Base-by-base conservation (phyloP, 2,329 filamentous ascomycete genomes). In the Trichoderma oligosporum region DNA sequence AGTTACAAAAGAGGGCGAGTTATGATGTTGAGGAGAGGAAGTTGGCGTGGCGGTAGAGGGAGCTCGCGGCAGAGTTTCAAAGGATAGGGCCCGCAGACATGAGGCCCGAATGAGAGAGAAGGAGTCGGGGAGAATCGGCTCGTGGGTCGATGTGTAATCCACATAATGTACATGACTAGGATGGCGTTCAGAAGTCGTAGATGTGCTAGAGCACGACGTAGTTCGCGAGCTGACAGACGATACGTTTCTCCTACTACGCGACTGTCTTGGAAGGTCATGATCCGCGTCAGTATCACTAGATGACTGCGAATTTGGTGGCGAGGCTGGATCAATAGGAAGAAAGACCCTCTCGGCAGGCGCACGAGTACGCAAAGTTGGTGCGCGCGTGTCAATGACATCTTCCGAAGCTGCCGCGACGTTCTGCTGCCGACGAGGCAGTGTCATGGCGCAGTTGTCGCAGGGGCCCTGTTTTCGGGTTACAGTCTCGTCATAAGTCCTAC, bases 401-500 rank as follows among this genome's bases (percentile, higher is more conserved):
- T 70, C 66, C 22, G 61, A 60, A 16, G 60, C 62, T 5, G 63
- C 65, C 4, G 64, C 61, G 16, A 62, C 64, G 11, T 63, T 64
- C n/a, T 68, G 61, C 45, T 72, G 71, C 29, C 68, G 65, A 14
- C 64, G 66, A 0, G 85, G 85, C 7, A 88, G 71, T 0, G 84
- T 87, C 65, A 88, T 78, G 58, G 84, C 84, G 67, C 85, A 88
- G 69, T 87, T 88, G 61, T 86, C 82, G 67, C 85, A 88, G 20
- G 84, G 84, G 7, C 79, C 82, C 52, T 84, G 82, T 58, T 81
- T 80, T 68, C 80, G 82, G 41, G 81, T 85, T 24, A 84, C 83
- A n/a, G 80, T 81, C 60, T 86, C 83, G 63, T 86, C 83, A 62
- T 86, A 86, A 0, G 83, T 86, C 64, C 79, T 78, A 58, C 78